These are phyloP conservation scores for Boletus rubropictus DNA, from an alignment of 768 basidiomycete species.

Conservation along the genomic window DNA sequence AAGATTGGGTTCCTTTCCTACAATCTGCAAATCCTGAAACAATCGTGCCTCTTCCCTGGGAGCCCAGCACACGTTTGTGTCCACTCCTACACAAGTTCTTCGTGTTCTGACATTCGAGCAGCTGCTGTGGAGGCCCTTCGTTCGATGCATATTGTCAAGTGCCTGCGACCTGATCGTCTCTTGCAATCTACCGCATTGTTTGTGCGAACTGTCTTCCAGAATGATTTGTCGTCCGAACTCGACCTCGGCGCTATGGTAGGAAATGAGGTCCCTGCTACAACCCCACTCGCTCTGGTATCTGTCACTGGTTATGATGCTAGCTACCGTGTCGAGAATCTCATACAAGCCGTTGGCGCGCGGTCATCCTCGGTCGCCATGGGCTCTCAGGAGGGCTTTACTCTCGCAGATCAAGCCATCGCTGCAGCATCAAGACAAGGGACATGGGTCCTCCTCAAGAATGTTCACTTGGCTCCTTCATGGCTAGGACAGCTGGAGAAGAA, in stretches of 20 bases:
- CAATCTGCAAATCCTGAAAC: constrained; percentile 61
- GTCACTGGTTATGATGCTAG: constrained; percentile 98
- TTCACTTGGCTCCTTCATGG: constrained; percentile 94
- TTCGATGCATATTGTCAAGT: constrained; percentile 76
- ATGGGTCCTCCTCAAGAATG: constrained; percentile 97
- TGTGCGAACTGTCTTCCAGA: constrained; percentile 69
- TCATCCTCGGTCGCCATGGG: constrained; percentile 97
- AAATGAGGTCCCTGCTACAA: constrained; percentile 72
- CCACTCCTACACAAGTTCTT: background rate
- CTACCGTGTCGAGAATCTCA: constrained; percentile 86
- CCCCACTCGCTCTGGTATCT: constrained; percentile 86
- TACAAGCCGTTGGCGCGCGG: constrained; percentile 67
- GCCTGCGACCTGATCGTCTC: constrained; percentile 87
- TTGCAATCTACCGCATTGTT: constrained; percentile 77
- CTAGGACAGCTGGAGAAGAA: constrained; percentile 95
- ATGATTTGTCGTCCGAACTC: constrained; percentile 73
- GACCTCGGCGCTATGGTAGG: constrained; percentile 74
- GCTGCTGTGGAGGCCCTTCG: constrained; percentile 74
- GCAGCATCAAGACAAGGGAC: constrained; percentile 87
- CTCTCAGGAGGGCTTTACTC: constrained; percentile 92
- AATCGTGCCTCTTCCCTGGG: constrained; percentile 74
- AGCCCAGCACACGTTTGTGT: constrained; percentile 65
- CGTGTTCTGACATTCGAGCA: constrained; percentile 27
- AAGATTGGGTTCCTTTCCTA: constrained; percentile 69
- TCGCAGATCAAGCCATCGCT: constrained; percentile 95